Conservation (phyloP, 179 eudicot genomes). For the Nepenthes alata region DNA sequence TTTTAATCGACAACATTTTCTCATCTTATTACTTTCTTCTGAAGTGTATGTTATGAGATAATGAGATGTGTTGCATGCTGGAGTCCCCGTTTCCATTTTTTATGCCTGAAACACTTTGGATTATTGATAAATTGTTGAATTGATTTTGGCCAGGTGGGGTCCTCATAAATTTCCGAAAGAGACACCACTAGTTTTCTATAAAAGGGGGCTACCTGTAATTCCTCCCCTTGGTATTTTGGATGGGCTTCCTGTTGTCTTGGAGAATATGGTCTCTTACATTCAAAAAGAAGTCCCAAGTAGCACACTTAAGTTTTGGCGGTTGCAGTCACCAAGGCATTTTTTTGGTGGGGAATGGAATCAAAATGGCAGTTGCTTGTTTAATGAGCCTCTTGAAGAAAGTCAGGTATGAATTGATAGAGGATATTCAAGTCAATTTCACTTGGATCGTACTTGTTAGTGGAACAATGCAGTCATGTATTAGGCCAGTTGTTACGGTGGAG, state of each 20-base stretch:
- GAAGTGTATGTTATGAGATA: not conserved
- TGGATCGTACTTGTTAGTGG: not conserved
- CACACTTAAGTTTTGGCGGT: slow-evolving; percentile 67
- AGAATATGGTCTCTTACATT: slow-evolving; percentile 58
- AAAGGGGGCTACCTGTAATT: slow-evolving; percentile 46
- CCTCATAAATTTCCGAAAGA: slow-evolving; percentile 75
- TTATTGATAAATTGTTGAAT: slow-evolving; percentile 1
- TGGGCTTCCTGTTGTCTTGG: slow-evolving; percentile 54
- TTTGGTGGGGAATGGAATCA: slow-evolving; percentile 94
- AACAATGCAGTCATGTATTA: no score
- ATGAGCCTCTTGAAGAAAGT: slow-evolving; percentile 48
- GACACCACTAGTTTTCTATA: slow-evolving; percentile 75
- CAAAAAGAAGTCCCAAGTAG: slow-evolving; percentile 46
- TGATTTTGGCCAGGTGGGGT: slow-evolving; percentile 56
- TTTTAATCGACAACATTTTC: no score
- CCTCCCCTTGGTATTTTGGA: slow-evolving; percentile 56
- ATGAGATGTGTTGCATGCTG: not conserved
- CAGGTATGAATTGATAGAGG: slow-evolving; percentile 42
- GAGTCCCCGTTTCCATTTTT: not conserved
- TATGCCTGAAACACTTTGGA: not conserved
- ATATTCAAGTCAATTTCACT: not conserved
- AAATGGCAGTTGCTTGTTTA: slow-evolving; percentile 81
- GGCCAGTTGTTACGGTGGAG: no score
- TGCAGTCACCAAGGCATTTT: slow-evolving; percentile 88
- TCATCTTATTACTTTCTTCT: not conserved